Base-by-base conservation (phyloP, 148 eudicot genomes). In the Rhododendron ferrugineum region DNA sequence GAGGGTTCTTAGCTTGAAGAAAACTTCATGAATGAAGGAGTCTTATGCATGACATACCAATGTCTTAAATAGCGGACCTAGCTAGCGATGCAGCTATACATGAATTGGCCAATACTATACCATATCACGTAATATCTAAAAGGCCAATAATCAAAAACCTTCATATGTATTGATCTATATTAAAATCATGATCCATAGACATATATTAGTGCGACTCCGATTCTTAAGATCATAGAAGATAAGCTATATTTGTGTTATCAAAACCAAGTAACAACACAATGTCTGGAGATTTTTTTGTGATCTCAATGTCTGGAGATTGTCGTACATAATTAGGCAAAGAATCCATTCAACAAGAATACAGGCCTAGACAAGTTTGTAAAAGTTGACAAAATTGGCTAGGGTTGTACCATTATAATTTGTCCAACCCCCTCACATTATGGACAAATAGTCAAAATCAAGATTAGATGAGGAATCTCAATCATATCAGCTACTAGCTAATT, bases 391-490 rank as follows among this genome's bases (percentile, higher is more conserved):
- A 37, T 34, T 34, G 77, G 42, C 10, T 72, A 5, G 42, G 42
- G 42, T 32, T 32, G 22, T 30, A 32, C 77, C n/a, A 74, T 22
- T 30, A 4, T 76, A 42, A 22, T 76, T 64, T 76, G 32, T 49
- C 36, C 54, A 28, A 46, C 56, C 32, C 46, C 56, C 56, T 11
- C 13, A 60, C 66, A 36, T 81, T 11, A 42, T 49, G 36, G 36
- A 34, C 36, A 11, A 58, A 5, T 82, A 87, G 82, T 81, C 87
- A 87, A 70, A 81, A 84, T 0, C 46, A 72, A 80, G 82, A 37
- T 87, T 16, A 84, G 75, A 56, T 79, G 86, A 70, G 47, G 75
- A 3, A 28, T 70, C 75, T 70, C 20, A 14, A 70, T 28, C 10
- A 70, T 30, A 30, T 14, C 72, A 10, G 30, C 40, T 52, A 7